phyloP scores from a whole-genome alignment of 805 yeast genomes.

The Monosporozyma servazzii region DNA sequence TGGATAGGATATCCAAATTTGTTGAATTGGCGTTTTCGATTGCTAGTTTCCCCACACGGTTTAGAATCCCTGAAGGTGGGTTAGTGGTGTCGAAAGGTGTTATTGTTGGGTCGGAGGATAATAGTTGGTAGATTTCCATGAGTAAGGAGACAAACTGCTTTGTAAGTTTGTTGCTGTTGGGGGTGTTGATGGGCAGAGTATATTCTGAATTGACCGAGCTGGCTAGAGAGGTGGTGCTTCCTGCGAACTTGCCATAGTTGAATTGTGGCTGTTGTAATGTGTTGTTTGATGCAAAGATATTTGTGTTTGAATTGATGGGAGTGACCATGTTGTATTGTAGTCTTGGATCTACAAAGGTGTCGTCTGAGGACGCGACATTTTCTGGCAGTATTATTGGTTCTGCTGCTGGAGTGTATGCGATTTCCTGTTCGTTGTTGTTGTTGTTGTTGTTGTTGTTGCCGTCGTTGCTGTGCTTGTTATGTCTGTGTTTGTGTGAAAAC shows the following conservation, averaged over 20 bases:
- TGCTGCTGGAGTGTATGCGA: no score
- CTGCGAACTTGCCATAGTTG: neutral
- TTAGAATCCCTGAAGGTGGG: constrained; percentile 62
- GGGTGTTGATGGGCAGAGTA: neutral
- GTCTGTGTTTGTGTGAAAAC: constrained; percentile 1
- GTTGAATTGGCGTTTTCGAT: constrained; percentile 30
- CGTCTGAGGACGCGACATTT: neutral
- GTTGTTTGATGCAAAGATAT: neutral
- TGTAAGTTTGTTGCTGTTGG: constrained; percentile 14
- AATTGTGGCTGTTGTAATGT: neutral
- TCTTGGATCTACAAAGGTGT: constrained; percentile 2
- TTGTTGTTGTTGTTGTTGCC: neutral
- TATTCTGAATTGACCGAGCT: constrained; percentile 3
- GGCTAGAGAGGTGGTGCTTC: constrained; percentile 5
- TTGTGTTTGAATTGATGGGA: neutral
- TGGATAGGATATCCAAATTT: constrained; percentile 23
- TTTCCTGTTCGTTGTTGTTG: neutral
- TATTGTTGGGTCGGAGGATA: constrained; percentile 47
- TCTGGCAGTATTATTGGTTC: constrained; percentile 1
- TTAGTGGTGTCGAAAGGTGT: constrained; percentile 59
- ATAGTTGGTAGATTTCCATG: constrained; percentile 38
- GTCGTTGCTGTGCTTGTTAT: neutral
- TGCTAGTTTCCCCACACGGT: constrained; percentile 49
- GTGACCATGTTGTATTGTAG: neutral
- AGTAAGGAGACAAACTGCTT: constrained; percentile 38